phyloP scores from a whole-genome alignment of 1,139 yeast genomes.

The Debaryomycetaceae sp. region DNA sequence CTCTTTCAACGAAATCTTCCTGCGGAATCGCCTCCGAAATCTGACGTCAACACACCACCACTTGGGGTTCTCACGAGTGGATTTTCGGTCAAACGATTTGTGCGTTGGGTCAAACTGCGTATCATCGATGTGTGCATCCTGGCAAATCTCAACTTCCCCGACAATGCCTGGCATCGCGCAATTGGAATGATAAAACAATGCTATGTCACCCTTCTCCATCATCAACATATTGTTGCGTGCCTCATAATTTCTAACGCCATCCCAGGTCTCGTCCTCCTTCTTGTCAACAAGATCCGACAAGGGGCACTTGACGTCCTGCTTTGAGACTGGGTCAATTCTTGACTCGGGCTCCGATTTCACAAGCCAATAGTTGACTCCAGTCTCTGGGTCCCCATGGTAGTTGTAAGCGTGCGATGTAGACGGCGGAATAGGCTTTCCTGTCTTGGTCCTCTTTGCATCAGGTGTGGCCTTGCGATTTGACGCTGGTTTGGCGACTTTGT shows the following conservation, averaged over 20 bases:
- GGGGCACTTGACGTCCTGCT: conserved; percentile 44
- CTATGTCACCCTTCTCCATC: conserved; percentile 41
- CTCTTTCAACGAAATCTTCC: conserved; percentile 34
- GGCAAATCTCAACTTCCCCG: conserved; percentile 37
- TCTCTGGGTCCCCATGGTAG: conserved; percentile 7
- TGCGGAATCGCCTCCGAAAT: conserved; percentile 34
- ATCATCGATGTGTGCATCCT: conserved; percentile 35
- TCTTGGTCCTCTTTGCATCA: conserved; percentile 2
- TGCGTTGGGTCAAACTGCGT: conserved; percentile 33
- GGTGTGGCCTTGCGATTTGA: no score
- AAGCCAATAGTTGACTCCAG: conserved; percentile 40
- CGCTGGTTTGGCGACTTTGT: conserved; percentile 3
- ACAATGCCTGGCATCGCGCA: conserved; percentile 50
- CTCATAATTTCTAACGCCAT: conserved; percentile 54
- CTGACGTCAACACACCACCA: conserved; percentile 55
- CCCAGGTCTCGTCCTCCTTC: conserved; percentile 40
- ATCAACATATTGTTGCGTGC: conserved; percentile 46
- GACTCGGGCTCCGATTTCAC: conserved; percentile 50
- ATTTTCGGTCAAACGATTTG: conserved; percentile 44
- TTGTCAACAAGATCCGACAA: conserved; percentile 36
- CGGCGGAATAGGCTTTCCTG: conserved; percentile 8
- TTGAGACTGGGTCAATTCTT: conserved; percentile 39
- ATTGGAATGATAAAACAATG: conserved; percentile 51
- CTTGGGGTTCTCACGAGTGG: conserved; percentile 33
- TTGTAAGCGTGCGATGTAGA: conserved; percentile 9